Conservation (phyloP, 2,329 filamentous ascomycete genomes). For the Lizonia empirigonia region DNA sequence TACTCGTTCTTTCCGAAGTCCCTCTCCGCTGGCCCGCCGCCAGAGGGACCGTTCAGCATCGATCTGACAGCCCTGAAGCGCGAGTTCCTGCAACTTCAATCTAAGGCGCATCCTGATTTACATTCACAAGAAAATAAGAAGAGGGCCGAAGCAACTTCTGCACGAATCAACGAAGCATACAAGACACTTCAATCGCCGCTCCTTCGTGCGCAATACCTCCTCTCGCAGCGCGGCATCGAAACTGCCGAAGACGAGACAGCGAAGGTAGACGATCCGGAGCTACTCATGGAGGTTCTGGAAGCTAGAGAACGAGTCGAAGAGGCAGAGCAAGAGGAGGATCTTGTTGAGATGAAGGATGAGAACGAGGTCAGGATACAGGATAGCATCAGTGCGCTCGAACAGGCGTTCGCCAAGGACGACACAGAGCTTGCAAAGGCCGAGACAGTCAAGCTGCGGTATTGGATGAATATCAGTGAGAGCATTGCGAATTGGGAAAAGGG, state of each 20-base stretch:
- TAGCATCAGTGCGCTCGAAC: conserved; percentile 67
- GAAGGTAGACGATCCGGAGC: conserved; percentile 69
- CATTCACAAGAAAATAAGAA: conserved; percentile 56
- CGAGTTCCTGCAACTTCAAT: conserved; percentile 87
- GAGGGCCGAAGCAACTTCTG: conserved; percentile 76
- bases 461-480: conserved; percentile 84
- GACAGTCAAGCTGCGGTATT: conserved; percentile 82
- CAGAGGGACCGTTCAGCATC: conserved; percentile 74
- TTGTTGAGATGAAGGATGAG: conserved; percentile 62
- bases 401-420: conserved; percentile 70
- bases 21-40: conserved; percentile 78
- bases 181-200: conserved; percentile 80
- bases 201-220: conserved; percentile 83
- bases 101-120: conserved; percentile 75
- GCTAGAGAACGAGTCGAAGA: conserved; percentile 66
- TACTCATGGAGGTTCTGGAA: conserved; percentile 82
- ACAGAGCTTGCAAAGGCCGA: conserved; percentile 70
- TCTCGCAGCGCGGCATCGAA: conserved; percentile 73
- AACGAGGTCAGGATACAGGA: conserved; percentile 71
- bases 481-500: conserved; percentile 85
- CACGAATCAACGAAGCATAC: conserved; percentile 90
- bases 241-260: conserved; percentile 78
- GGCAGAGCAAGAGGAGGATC: conserved; percentile 64
- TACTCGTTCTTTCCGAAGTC: conserved; percentile 89
- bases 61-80: conserved; percentile 71